Evolutionary conservation across 139 green algal species (phyloP), one percentile per base, ranked within the genome.

Genomic region (Tetraselmis chui): DNA sequence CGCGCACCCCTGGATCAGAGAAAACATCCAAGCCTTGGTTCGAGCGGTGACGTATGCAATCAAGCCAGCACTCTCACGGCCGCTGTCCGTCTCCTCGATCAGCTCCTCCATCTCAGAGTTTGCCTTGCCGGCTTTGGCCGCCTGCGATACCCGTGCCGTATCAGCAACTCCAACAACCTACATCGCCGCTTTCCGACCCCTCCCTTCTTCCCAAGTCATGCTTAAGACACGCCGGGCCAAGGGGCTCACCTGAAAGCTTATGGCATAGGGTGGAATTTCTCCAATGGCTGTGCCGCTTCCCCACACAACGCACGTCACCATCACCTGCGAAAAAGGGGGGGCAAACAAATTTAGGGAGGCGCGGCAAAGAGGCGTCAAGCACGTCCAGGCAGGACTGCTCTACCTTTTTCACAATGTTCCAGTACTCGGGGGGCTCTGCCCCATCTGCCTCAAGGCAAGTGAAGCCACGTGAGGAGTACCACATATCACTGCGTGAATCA

Each of bases 241-340:
- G n/a, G n/a, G n/a, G n/a, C n/a, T n/a, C n/a, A n/a, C n/a, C n/a
- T 92, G 87, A 83, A 95, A 98, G 32, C 80, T 91, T 32, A 98
- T 84, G 30, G 91, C 90, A 85, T 98, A 98, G 1, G 95, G 95
- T 5, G 95, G 95, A 1, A 98, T 89, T 87, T 98, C 95, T 0
- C 95, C 95, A 1, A 98, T 84, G 0, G 95, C 95, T 0, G 95
- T 98, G n/a, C 95, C 95, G 2, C 83, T 84, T 22, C 95, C 95
- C 95, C 95, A 98, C 31, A 98, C 84, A 59, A 97, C 88, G 0
- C 84, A 83, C 1, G 92, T 87, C 26, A 88, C 26, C 0, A 91
- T 80, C 24, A 96, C 92, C 88, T 97, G 90, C n/a, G n/a, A n/a
- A n/a, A n/a, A n/a, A n/a, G n/a, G n/a, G n/a, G n/a, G n/a, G n/a